Conservation (phyloP, 352 stramenopile species). For the Phytopythium boreale region DNA sequence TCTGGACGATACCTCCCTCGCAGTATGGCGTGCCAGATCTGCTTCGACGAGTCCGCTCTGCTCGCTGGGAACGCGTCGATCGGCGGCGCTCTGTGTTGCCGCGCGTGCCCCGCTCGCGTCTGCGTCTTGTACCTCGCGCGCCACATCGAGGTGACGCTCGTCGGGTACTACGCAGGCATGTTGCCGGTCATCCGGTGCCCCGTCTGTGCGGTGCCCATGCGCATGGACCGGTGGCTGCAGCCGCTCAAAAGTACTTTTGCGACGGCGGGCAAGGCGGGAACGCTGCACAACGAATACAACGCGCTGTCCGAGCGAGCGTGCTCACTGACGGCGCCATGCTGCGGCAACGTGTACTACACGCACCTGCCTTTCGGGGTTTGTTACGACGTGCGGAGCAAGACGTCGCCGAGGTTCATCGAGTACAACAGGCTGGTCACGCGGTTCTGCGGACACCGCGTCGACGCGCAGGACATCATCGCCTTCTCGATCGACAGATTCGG, state of each 20-base stretch:
- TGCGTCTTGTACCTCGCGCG: slow-evolving; percentile 19
- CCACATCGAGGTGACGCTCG: slow-evolving; percentile 24
- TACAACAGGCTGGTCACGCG: slow-evolving; percentile 14
- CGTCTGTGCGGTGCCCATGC: slow-evolving; percentile 22
- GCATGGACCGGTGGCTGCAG: slow-evolving; percentile 18
- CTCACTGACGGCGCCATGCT: slow-evolving; percentile 26
- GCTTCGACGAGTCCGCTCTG: slow-evolving; percentile 17
- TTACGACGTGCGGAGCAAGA: neutral
- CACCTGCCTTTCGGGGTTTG: slow-evolving; percentile 19
- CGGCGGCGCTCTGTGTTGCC: slow-evolving; percentile 17
- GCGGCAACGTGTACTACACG: slow-evolving; percentile 29
- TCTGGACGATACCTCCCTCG: too few species aligned
- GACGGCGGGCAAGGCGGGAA: neutral
- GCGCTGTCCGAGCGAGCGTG: slow-evolving; percentile 20
- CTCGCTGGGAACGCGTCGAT: slow-evolving; percentile 3
- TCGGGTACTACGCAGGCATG: slow-evolving; percentile 24
- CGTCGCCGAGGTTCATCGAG: slow-evolving; percentile 9
- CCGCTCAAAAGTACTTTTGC: neutral
- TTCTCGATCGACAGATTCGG: slow-evolving; percentile 10
- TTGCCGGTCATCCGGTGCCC: slow-evolving; percentile 29
- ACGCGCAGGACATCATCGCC: slow-evolving; percentile 17
- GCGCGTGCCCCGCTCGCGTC: slow-evolving; percentile 16
- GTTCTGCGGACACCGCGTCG: slow-evolving; percentile 21
- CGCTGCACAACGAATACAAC: slow-evolving; percentile 11
- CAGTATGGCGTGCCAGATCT: slow-evolving; percentile 29